Base-by-base conservation (phyloP, 2,329 filamentous ascomycete species). In the Exophiala xenobiotica region DNA sequence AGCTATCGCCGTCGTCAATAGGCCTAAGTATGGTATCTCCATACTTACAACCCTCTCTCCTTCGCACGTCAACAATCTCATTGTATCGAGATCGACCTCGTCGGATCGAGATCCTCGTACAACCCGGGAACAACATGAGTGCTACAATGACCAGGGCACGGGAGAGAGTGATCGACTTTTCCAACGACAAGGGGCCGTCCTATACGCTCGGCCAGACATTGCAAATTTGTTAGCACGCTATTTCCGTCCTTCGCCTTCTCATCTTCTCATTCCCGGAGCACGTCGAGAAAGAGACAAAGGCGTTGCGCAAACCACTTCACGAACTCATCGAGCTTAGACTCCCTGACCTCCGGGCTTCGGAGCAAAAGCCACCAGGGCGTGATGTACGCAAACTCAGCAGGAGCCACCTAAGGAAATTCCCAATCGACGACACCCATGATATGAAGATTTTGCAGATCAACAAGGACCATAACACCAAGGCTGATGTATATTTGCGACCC, bases 401-500 rank as follows among this genome's bases (percentile, higher is more conserved):
- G 61, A 6, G 58, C 54, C 33, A 51, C 53, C 51, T 63, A 59
- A 6, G 56, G 43, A 6, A 45, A 59, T 23, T 57, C 51, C 29
- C 26, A 54, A 51, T 74, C 64, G 46, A 74, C 68, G 51, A 74
- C 41, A n/a, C 48, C 58, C 7, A 56, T 60, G 20, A 62, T 56
- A 11, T 45, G 8, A 56, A 54, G 46, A 63, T 65, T 39, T 65
- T 64, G 64, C 61, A 66, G 43, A 66, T 53, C 2, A 63, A 62
- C 24, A 52, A 61, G 20, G 43, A 49, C 19, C n/a, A n/a, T n/a
- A n/a, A n/a, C n/a, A n/a, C n/a, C n/a, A n/a, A n/a, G n/a, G n/a
- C n/a, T n/a, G n/a, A n/a, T n/a, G n/a, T n/a, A n/a, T n/a, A n/a
- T n/a, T n/a, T n/a, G n/a, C n/a, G n/a, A n/a, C n/a, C n/a, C n/a